Evolutionary conservation across 1,284 basidiomycete species (phyloP).

Genomic region (Volvariella surrecta): DNA sequence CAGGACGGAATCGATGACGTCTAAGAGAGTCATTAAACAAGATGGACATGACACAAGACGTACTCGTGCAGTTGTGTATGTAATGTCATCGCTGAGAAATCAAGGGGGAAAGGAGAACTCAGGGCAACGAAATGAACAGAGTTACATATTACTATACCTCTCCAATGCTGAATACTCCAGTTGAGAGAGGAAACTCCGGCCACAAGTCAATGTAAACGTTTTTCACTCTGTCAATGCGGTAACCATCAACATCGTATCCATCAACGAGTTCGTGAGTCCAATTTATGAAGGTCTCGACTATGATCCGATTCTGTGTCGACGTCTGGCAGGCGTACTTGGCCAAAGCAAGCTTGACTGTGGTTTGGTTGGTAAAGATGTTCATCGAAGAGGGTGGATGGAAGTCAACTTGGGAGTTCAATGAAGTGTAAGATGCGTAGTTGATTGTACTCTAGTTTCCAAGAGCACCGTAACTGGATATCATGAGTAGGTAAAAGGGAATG

Average conservation of each 20-base stretch:
- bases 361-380: constrained; percentile 50
- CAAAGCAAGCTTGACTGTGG: constrained; percentile 63
- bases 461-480: constrained; percentile 4
- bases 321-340: constrained; percentile 54
- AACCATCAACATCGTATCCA: constrained; percentile 52
- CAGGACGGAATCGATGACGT: constrained; percentile 42
- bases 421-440: constrained; percentile 30
- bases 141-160: constrained; percentile 38
- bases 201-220: constrained; percentile 57
- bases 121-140: neutral
- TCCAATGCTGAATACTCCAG: constrained; percentile 68
- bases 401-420: constrained; percentile 24
- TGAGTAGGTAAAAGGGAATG: constrained; percentile 3
- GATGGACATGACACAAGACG: neutral
- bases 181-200: constrained; percentile 49
- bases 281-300: constrained; percentile 41
- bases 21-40: constrained; percentile 11
- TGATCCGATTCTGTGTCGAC: constrained; percentile 62
- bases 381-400: constrained; percentile 32
- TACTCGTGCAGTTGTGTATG: constrained; percentile 30
- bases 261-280: constrained; percentile 54
- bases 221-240: constrained; percentile 63
- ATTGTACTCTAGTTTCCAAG: constrained; percentile 10
- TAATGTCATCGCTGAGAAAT: constrained; percentile 30
- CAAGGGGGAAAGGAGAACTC: constrained; percentile 11